phyloP scores from a whole-genome alignment of 371 early-diverging fungal species.

The Ordospora pajunii region DNA sequence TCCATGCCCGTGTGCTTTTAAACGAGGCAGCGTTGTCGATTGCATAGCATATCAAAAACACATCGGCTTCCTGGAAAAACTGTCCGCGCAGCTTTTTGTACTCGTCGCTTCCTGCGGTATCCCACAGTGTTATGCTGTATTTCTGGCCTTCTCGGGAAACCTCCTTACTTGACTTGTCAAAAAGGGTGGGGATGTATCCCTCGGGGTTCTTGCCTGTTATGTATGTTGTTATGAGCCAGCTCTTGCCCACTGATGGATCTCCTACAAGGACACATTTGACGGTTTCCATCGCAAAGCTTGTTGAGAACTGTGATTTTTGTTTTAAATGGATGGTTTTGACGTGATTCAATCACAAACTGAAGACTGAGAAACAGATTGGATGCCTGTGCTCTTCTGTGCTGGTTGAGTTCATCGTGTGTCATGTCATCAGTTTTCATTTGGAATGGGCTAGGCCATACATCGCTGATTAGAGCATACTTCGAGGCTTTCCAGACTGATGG shows the following conservation, averaged over 20 bases:
- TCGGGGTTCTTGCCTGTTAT: constrained; percentile 8
- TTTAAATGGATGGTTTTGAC: constrained; percentile 9
- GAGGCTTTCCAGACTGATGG: no score
- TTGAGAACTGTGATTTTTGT: constrained; percentile 12
- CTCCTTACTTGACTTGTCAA: constrained; percentile 74
- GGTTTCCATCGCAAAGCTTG: constrained; percentile 22
- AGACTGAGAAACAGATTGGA: constrained; percentile 8
- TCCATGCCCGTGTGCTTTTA: constrained; percentile 72
- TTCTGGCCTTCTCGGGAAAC: constrained; percentile 64
- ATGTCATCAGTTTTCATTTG: background rate
- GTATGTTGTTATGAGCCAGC: constrained; percentile 39
- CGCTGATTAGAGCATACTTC: no score
- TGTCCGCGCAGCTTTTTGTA: constrained; percentile 71
- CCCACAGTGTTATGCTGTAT: constrained; percentile 73
- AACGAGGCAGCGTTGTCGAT: constrained; percentile 69
- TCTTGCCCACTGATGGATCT: constrained; percentile 47
- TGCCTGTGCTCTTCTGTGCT: background rate
- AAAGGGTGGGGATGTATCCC: constrained; percentile 61
- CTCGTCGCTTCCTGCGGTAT: constrained; percentile 77
- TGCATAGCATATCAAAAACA: constrained; percentile 74
- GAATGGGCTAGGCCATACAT: background rate
- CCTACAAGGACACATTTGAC: constrained; percentile 54
- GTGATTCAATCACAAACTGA: background rate
- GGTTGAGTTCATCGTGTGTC: background rate
- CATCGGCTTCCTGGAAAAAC: constrained; percentile 76